Base-by-base conservation (phyloP, 2,329 filamentous ascomycete species). In the Neoarthrinium moseri region DNA sequence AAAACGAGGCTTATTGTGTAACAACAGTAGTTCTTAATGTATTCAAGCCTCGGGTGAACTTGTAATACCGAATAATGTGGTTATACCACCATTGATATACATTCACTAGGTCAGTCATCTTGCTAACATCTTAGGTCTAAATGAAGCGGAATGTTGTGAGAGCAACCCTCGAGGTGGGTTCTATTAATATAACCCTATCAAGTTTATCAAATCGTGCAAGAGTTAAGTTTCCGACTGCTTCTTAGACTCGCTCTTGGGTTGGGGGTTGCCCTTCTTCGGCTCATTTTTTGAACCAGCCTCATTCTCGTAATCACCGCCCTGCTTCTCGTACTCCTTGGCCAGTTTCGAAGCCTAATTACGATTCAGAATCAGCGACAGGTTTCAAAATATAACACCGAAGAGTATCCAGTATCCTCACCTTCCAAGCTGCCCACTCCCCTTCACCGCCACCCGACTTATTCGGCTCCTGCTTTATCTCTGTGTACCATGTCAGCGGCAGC, bases 261-360 rank as follows among this genome's bases (percentile, higher is more conserved):
- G 22, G 4, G 55, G 55, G 2, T 34, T 34, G 2, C 58, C 56
- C 46, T 56, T 59, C 45, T 53, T 56, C 4, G 56, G 51, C 47
- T 62, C 57, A 21, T 70, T 70, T 51, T 71, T 70, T 7, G 67
- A 70, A 0, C 66, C 65, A 1, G 67, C 49, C 51, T 68, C 61
- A 27, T 71, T 66, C 54, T 70, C 66, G 40, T 69, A 71, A 1
- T 56, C 67, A 4, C 68, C 67, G 1, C 69, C 68, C 32, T 66
- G 64, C 51, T 65, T 67, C 56, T 71, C 67, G 40, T 71, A 70
- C 51, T 70, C 67, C 45, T 72, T 70, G 2, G 66, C 65, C 4
- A 70, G 53, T 51, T 69, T 70, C 3, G 57, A 52, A 3, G 57
- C 63, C 65, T 66, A 27, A 39, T 5, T 13, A 29, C 6, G 1